phyloP scores from a whole-genome alignment of 306 rosid genomes.

The Acacia acuminata region DNA sequence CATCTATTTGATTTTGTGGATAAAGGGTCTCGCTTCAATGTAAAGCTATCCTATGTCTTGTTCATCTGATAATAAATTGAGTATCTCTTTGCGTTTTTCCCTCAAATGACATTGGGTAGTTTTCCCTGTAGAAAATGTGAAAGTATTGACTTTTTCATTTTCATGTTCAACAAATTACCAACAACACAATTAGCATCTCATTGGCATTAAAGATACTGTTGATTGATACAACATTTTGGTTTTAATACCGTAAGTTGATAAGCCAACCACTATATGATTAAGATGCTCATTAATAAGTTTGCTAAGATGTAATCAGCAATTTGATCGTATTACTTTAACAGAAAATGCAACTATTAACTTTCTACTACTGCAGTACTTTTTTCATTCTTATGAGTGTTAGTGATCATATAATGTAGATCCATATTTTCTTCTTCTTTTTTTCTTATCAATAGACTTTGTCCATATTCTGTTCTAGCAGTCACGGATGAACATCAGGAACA shows the following conservation, averaged over 20 bases:
- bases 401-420: not conserved
- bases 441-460: not conserved
- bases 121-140: constrained; percentile 21
- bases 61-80: constrained; percentile 13
- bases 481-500: not conserved
- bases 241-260: not conserved
- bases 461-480: not conserved
- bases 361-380: not conserved
- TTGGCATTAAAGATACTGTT: not conserved
- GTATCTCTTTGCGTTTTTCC: constrained; percentile 9
- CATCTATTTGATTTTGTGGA: not conserved
- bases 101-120: not conserved
- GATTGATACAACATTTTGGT: not conserved
- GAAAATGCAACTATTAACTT: constrained; percentile 10
- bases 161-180: not conserved
- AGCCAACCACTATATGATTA: not conserved
- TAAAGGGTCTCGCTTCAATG: constrained; percentile 26
- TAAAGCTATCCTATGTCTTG: constrained; percentile 11
- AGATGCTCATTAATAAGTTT: constrained; percentile 6
- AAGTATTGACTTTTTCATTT: not conserved
- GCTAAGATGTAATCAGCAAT: constrained; percentile 11
- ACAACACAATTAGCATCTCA: not conserved
- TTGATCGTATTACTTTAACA: not conserved
- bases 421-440: not conserved
- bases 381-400: not conserved